Base-by-base conservation (phyloP, 2,329 filamentous ascomycete species). In the Aspergillus sp. region DNA sequence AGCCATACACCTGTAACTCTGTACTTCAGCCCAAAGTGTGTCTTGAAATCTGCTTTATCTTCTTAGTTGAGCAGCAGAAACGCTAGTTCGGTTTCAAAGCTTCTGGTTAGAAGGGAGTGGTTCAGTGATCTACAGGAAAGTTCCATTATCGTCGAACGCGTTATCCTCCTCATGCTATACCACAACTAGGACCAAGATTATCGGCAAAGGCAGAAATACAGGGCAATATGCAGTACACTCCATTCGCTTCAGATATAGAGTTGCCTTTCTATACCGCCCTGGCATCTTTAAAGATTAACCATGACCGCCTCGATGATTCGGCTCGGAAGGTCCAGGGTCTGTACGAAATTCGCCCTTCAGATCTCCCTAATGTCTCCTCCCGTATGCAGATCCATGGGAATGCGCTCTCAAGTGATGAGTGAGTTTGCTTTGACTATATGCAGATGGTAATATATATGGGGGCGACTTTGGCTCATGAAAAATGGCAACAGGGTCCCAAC, bases 261-360 rank as follows among this genome's bases (percentile, higher is more conserved):
- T 78, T 97, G 39, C 88, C 90, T 41, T 98, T 98, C 71, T 98
- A 96, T 67, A 86, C 88, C 41, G 85, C 89, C 4, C 81, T 98
- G n/a, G 93, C 94, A 50, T 83, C 85, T 5, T 86, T 86, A 56
- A 98, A 98, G 73, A 89, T 98, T 65, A 90, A 97, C 67, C 85
- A 95, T 78, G 93, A 96, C 73, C 95, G 90, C 72, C 87, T 98
- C 45, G 88, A 96, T 73, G 91, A 95, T 68, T 95, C 90, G 7
- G 87, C 90, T 20, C 86, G 91, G 41, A 84, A 85, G 51, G 79
- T 97, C 2, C 77, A 95, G 25, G 93, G 93, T 3, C 73, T 95
- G 39, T 98, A 98, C 67, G 89, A 96, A 70, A 83, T 93, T 56
- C 85, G 86, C 39, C 75, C 83, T 9, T 75, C 77, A 38, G 85